A percentile compares a stretch with the other conserved stretches of the same genome.
Evolutionary conservation across 2,329 filamentous ascomycete species (phyloP).

Genomic region (Epichloe coenophiala): DNA sequence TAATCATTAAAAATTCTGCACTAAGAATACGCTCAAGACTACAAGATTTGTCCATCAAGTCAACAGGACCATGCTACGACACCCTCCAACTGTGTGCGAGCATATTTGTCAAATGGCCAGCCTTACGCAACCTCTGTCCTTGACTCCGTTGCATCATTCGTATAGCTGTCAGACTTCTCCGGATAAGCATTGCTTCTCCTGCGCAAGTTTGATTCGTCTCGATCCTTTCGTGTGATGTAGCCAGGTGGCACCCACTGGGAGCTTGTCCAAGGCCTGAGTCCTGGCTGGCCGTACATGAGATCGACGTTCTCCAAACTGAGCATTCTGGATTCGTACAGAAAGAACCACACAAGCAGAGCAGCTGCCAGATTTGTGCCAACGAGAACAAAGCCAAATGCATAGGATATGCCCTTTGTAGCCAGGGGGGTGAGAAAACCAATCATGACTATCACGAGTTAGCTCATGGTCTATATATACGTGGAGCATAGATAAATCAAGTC

Average conservation of each 20-base stretch:
- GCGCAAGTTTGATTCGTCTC: slow-evolving; percentile 17
- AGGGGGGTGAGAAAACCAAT: slow-evolving; percentile 54
- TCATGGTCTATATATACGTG: neutral
- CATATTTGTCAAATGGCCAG: neutral
- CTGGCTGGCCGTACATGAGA: slow-evolving; percentile 48
- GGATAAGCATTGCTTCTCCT: slow-evolving; percentile 6
- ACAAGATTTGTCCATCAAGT: neutral
- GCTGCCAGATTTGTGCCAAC: slow-evolving; percentile 46
- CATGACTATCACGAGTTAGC: slow-evolving; percentile 30
- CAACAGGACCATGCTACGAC: neutral
- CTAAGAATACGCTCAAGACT: neutral
- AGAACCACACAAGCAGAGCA: slow-evolving; percentile 51
- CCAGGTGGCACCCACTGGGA: slow-evolving; percentile 35
- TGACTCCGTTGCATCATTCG: slow-evolving; percentile 3
- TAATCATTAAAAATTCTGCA: neutral
- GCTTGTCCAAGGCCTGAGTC: slow-evolving; percentile 49
- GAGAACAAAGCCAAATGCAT: slow-evolving; percentile 53
- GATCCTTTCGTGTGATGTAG: slow-evolving; percentile 26
- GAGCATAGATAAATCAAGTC: neutral
- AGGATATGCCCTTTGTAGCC: slow-evolving; percentile 47
- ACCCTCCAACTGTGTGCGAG: neutral
- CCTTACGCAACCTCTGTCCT: slow-evolving; percentile 1
- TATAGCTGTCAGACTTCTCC: slow-evolving; percentile 7
- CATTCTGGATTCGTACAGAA: slow-evolving; percentile 51
- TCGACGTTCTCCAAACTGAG: slow-evolving; percentile 60